Evolutionary conservation across 331 rosid genomes (phyloP), one percentile per base, ranked within the genome.

Genomic region (Pyrus hybrid): DNA sequence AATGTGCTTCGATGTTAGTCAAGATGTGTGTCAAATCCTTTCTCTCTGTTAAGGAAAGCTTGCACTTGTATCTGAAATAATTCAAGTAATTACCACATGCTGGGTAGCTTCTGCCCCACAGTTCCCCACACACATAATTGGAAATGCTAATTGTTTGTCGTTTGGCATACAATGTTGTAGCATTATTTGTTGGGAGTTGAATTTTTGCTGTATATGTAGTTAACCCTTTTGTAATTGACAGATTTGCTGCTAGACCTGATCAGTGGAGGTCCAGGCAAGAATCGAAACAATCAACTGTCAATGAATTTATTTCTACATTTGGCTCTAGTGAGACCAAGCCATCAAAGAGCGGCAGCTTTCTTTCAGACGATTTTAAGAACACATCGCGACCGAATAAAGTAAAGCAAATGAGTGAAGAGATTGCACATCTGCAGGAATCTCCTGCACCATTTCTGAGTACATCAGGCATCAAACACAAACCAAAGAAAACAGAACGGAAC

Each of bases 191-290:
- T 73, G 22, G 33, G 56, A 26, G 80, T 76, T 76, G 49, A 43
- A 56, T 33, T 67, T 35, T 45, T 68, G 29, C 75, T 68, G 54
- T 79, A 49, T 62, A 13, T 70, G 21, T 65, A 10, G 22, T 66
- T 65, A 32, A 14, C 20, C 18, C 45, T 64, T 33, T 9, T 71
- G 56, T 77, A 21, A 22, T 45, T 53, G 54, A 79, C 89, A 93
- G 97, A 72, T 94, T 80, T 86, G 89, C 91, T 78, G 70, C 87
- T 67, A 84, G 77, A 79, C 97, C 97, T 78, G 96, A 90, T 68
- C 93, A 85, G 75, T 94, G 99, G 99, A 90, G 91, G 90, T 87
- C 96, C 72, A 90, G 75, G 80, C 97, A 88, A 82, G 83, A 81
- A 79, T 90, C 97, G 30, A 91, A 89, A 81, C 93, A 88, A 81